Evolutionary conservation across 371 early-diverging fungal species (phyloP).

Genomic region (Dinochytrium kinnereticum): DNA sequence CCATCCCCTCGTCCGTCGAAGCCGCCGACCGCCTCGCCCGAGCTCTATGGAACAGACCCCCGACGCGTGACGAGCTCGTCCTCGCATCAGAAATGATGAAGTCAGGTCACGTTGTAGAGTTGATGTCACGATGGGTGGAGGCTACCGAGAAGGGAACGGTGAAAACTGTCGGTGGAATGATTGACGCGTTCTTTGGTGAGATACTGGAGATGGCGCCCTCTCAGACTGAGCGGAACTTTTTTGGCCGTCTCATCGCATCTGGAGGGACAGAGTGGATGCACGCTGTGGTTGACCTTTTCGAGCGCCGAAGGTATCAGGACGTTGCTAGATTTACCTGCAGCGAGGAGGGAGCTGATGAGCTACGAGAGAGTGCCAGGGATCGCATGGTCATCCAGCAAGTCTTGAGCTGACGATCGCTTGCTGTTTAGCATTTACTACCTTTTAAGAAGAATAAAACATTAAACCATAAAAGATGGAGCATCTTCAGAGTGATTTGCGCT

Average conservation of each 20-base stretch:
- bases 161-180: slow-evolving; percentile 11
- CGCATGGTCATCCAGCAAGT: background rate
- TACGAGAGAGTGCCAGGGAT: background rate
- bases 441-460: too few species aligned
- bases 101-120: background rate
- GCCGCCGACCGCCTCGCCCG: background rate
- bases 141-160: background rate
- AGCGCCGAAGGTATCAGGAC: slow-evolving; percentile 5
- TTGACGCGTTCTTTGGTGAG: slow-evolving; percentile 11
- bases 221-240: background rate
- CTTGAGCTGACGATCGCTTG: background rate
- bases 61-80: background rate
- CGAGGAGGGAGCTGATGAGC: background rate
- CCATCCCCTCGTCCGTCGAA: slow-evolving; percentile 1
- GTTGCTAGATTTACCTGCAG: slow-evolving; percentile 3
- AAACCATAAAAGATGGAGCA: too few species aligned
- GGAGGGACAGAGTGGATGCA: slow-evolving; percentile 14
- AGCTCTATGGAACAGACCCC: background rate
- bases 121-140: slow-evolving; percentile 6
- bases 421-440: too few species aligned
- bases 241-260: slow-evolving; percentile 2
- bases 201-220: slow-evolving; percentile 13
- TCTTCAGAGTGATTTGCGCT: too few species aligned
- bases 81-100: background rate
- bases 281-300: slow-evolving; percentile 8